phyloP scores from a whole-genome alignment of 2,329 filamentous ascomycete species.

The Ophiognomonia clavigignenti-juglandacearum region DNA sequence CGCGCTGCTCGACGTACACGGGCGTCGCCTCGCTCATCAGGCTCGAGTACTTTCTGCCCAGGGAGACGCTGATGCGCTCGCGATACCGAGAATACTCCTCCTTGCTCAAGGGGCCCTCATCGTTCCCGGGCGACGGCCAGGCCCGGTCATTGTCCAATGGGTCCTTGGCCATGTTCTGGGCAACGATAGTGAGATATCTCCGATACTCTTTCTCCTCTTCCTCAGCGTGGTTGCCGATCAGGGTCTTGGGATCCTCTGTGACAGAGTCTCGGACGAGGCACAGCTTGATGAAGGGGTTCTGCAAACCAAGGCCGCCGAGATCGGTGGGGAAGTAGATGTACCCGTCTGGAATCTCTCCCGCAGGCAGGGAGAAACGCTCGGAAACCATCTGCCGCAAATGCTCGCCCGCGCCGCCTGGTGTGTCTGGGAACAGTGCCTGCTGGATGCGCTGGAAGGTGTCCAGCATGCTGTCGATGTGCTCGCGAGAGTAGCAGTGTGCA shows the following conservation, averaged over 20 bases:
- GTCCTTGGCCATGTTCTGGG: too few relatives aligned
- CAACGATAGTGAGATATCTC: too few relatives aligned
- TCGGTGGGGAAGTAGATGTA: conserved; percentile 36
- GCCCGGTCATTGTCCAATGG: conserved; percentile 24
- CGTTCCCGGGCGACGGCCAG: conserved; percentile 16
- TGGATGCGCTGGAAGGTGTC: conserved; percentile 48
- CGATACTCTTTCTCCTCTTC: conserved; percentile 30
- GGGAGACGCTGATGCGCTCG: conserved; percentile 25
- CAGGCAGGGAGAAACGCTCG: conserved; percentile 38
- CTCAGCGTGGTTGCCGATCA: conserved; percentile 24
- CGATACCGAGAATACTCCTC: conserved; percentile 33
- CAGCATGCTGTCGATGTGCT: conserved; percentile 52
- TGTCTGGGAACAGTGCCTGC: conserved; percentile 38
- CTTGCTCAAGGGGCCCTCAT: conserved; percentile 31
- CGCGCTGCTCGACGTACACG: conserved; percentile 21
- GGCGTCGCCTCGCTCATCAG: conserved; percentile 25
- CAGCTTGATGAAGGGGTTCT: conserved; percentile 28
- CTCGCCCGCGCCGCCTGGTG: conserved; percentile 28
- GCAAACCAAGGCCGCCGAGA: conserved; percentile 34
- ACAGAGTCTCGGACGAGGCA: conserved; percentile 23
- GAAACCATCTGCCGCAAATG: conserved; percentile 41
- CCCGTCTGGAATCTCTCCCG: conserved; percentile 31
- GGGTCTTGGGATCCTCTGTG: conserved; percentile 20
- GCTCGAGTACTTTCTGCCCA: conserved; percentile 23
- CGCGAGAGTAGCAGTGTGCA: conserved; percentile 47